Percentiles rank a stretch among this genome's conserved stretches.
phyloP scores from a whole-genome alignment of 2,329 filamentous ascomycete genomes.

The Neopestalotiopsis sp. region DNA sequence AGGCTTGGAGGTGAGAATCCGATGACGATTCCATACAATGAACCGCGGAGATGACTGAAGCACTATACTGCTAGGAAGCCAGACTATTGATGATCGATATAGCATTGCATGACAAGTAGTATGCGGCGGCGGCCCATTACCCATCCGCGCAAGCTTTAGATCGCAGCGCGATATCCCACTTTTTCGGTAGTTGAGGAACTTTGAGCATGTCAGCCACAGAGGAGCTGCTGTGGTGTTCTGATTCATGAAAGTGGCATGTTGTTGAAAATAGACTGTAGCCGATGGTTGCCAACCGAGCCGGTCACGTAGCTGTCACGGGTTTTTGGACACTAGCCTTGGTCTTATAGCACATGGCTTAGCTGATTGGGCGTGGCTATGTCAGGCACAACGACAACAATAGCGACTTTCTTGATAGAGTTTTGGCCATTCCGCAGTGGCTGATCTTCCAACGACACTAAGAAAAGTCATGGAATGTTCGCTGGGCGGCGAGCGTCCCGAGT shows the following conservation, averaged over 20 bases:
- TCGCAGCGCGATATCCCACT: background rate
- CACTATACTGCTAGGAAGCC: background rate
- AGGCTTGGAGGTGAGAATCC: background rate
- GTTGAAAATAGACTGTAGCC: background rate
- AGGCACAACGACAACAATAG: background rate
- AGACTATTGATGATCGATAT: background rate
- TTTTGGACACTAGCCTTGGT: background rate
- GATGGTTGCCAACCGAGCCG: background rate
- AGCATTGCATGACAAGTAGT: slow-evolving; percentile 1
- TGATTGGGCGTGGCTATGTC: background rate
- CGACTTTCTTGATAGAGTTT: background rate
- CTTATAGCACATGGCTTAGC: background rate
- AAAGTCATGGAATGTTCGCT: background rate
- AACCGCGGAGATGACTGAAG: background rate
- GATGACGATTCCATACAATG: background rate
- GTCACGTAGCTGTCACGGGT: background rate
- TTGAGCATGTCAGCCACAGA: background rate
- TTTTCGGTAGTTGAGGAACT: background rate
- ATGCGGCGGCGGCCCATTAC: background rate
- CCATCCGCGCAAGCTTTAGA: background rate
- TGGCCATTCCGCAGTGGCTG: background rate
- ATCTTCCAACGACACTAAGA: background rate
- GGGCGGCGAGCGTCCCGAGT: slow-evolving; percentile 1
- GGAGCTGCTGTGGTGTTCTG: background rate
- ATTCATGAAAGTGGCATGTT: background rate